Conservation (phyloP, 2,329 filamentous ascomycete species). For the Botryotinia narcissicola region DNA sequence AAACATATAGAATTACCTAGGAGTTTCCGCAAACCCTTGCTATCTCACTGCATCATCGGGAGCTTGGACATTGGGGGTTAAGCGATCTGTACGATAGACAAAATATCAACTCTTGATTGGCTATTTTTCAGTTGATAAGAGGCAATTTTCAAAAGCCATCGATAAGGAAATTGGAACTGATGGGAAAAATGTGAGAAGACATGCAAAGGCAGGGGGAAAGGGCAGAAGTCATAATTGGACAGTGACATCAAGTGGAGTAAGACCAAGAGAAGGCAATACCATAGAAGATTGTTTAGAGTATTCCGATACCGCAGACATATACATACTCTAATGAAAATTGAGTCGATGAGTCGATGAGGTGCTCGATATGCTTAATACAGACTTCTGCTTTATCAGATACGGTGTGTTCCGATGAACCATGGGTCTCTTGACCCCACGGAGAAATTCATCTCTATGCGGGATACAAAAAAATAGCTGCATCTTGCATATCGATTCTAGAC, state of each 20-base stretch:
- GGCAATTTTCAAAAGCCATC: background rate
- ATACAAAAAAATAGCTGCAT: background rate
- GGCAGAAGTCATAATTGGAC: too few species aligned
- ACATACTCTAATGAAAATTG: background rate
- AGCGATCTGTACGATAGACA: slow-evolving; percentile 8
- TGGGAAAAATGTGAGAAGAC: background rate
- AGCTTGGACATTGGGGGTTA: slow-evolving; percentile 19
- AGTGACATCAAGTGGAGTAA: background rate
- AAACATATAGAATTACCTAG: slow-evolving; percentile 7
- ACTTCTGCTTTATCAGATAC: slow-evolving; percentile 2
- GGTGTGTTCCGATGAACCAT: background rate
- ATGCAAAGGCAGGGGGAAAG: background rate
- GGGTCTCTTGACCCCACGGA: background rate
- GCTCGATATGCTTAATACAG: background rate
- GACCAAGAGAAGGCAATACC: background rate
- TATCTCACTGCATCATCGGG: slow-evolving; percentile 11
- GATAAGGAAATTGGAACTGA: slow-evolving; percentile 2
- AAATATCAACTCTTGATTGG: slow-evolving; percentile 7
- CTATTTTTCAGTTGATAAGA: slow-evolving; percentile 2
- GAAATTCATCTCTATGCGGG: background rate
- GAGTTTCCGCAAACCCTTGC: background rate
- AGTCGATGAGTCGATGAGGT: background rate
- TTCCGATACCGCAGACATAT: slow-evolving; percentile 7
- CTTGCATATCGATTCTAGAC: slow-evolving; percentile 4
- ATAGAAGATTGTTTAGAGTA: background rate